phyloP scores from a whole-genome alignment of 345 rosid species.

The Garcia nutans region DNA sequence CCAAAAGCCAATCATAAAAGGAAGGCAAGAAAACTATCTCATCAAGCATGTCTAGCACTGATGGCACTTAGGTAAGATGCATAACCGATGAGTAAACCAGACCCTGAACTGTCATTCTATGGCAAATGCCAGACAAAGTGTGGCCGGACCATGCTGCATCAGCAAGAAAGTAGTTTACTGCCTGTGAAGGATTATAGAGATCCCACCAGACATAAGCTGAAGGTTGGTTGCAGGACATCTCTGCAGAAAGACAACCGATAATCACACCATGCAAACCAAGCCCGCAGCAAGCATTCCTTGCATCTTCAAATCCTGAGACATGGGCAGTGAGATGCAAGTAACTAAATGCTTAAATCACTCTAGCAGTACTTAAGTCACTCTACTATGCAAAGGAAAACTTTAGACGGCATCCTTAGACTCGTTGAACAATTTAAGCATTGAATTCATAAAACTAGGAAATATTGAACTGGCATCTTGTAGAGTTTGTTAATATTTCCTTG shows the following conservation, averaged over 20 bases:
- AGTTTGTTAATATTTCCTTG: background rate
- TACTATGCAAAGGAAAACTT: background rate
- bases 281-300: slow-evolving; percentile 53
- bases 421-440: background rate
- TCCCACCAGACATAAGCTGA: slow-evolving; percentile 68
- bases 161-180: slow-evolving; percentile 50
- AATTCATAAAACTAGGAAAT: background rate
- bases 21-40: background rate
- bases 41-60: background rate
- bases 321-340: slow-evolving; percentile 11
- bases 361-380: background rate
- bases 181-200: slow-evolving; percentile 56
- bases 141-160: slow-evolving; percentile 57
- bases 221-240: slow-evolving; percentile 49
- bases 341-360: background rate
- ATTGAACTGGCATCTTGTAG: background rate
- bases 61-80: slow-evolving; percentile 15
- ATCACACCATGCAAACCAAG: slow-evolving; percentile 41
- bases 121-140: slow-evolving; percentile 40
- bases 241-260: slow-evolving; percentile 53
- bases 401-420: background rate
- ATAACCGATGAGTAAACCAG: slow-evolving; percentile 23
- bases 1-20: background rate
- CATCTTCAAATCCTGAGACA: slow-evolving; percentile 48
- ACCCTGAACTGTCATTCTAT: slow-evolving; percentile 37